Percentiles rank a stretch among this genome's conserved stretches.
Evolutionary conservation across 345 rosid genomes (phyloP).

Genomic region (Citrus sp.): DNA sequence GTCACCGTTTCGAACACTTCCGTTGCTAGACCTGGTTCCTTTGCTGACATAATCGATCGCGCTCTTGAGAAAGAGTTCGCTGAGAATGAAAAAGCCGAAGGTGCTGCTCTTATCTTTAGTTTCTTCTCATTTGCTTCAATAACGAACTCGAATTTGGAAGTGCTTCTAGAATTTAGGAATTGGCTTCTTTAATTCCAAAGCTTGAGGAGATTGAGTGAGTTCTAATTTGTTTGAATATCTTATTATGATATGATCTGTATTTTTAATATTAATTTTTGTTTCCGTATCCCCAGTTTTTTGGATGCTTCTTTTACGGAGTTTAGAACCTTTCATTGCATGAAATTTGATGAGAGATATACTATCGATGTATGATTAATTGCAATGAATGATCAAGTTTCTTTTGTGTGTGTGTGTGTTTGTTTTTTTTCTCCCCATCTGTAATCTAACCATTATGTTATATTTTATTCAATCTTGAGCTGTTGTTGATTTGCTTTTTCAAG

Average conservation of each 20-base stretch:
- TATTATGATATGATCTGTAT: background rate
- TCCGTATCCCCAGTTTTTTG: background rate
- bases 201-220: background rate
- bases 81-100: slow-evolving; percentile 78
- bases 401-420: background rate
- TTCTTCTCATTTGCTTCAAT: background rate
- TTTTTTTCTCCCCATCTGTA: background rate
- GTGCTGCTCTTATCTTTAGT: slow-evolving; percentile 32
- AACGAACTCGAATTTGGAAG: background rate
- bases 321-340: background rate
- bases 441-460: background rate
- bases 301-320: background rate
- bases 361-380: background rate
- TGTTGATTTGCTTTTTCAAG: background rate
- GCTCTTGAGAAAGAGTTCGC: slow-evolving; percentile 90
- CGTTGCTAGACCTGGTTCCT: slow-evolving; percentile 38
- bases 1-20: slow-evolving; percentile 25
- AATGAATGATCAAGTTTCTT: background rate
- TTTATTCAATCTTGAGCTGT: background rate
- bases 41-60: slow-evolving; percentile 85
- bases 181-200: background rate
- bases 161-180: background rate
- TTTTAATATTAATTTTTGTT: background rate
- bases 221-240: background rate
- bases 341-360: background rate